These are phyloP conservation scores for Silene latifolia DNA, from an alignment of 148 eudicot genomes.

Conservation along the genomic window DNA sequence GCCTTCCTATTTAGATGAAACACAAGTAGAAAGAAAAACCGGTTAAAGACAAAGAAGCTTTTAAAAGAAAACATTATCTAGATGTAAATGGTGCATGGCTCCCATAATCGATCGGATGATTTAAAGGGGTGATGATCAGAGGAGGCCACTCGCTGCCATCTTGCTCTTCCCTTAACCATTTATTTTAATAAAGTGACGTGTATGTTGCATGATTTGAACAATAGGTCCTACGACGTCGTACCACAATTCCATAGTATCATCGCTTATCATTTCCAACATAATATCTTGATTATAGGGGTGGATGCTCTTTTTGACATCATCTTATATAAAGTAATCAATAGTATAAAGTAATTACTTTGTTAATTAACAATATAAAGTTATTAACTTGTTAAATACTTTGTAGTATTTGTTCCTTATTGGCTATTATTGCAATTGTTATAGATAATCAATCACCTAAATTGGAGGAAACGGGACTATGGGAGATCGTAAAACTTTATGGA, in stretches of 20 bases:
- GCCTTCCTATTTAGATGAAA: no score
- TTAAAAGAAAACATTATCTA: slow-evolving; percentile 23
- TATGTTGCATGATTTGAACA: slow-evolving; percentile 25
- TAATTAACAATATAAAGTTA: no score
- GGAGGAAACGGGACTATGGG: no score
- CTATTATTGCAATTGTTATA: no score
- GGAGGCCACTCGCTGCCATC: slow-evolving; percentile 14
- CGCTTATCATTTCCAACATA: slow-evolving; percentile 1
- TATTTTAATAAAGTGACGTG: slow-evolving; percentile 9
- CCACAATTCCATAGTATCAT: not conserved
- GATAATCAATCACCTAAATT: no score
- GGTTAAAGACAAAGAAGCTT: slow-evolving; percentile 11
- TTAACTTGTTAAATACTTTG: no score
- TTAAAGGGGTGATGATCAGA: not conserved
- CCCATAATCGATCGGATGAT: slow-evolving; percentile 14
- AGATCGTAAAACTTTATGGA: no score
- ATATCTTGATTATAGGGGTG: slow-evolving; percentile 5
- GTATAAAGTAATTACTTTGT: no score
- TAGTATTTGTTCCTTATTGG: no score
- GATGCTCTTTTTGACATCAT: not conserved
- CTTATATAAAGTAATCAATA: not conserved
- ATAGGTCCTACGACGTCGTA: not conserved
- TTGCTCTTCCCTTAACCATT: slow-evolving; percentile 3
- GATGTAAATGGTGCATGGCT: slow-evolving; percentile 24
- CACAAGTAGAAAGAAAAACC: not conserved